Conservation (phyloP, 1,139 yeast species). For the Zhuliangozyma blackwelliae region DNA sequence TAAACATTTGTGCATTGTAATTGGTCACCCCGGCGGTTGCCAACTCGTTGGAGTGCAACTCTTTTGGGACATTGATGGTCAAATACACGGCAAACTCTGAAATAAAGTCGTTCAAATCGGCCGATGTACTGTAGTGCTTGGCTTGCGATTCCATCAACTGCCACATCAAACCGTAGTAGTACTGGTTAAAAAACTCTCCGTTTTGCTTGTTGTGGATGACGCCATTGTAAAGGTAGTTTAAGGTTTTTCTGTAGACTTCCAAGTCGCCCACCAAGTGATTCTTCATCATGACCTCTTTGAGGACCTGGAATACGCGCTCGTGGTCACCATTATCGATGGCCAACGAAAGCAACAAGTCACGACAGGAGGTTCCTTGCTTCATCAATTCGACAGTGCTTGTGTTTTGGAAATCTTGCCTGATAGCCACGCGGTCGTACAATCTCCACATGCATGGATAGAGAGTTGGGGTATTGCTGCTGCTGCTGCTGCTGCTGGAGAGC, state of each 20-base stretch:
- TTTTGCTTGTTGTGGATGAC: constrained; percentile 15
- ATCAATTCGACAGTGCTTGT: constrained; percentile 8
- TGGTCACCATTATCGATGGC: constrained; percentile 35
- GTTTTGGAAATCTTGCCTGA: constrained; percentile 34
- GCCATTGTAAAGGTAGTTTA: constrained; percentile 31
- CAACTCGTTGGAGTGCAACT: constrained; percentile 5
- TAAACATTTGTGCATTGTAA: constrained; percentile 15
- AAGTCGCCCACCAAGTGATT: constrained; percentile 30
- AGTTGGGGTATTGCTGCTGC: too few species aligned
- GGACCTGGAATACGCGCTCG: constrained; percentile 31
- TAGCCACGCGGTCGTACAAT: constrained; percentile 31
- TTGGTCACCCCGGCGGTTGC: constrained; percentile 6
- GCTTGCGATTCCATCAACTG: constrained; percentile 34
- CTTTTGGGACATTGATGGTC: constrained; percentile 8
- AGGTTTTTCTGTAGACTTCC: constrained; percentile 25
- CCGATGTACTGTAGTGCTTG: constrained; percentile 18
- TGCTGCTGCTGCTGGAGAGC: constrained; percentile 3
- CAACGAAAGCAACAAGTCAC: constrained; percentile 29
- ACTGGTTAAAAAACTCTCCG: constrained; percentile 19
- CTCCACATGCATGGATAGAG: constrained; percentile 25
- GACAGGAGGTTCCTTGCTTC: constrained; percentile 17
- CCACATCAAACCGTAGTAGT: constrained; percentile 33
- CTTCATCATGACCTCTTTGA: constrained; percentile 35
- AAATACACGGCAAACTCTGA: constrained; percentile 27
- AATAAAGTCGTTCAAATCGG: constrained; percentile 26